These are phyloP conservation scores for Cercospora beticola DNA, from an alignment of 2,329 filamentous ascomycete species.

Conservation along the genomic window DNA sequence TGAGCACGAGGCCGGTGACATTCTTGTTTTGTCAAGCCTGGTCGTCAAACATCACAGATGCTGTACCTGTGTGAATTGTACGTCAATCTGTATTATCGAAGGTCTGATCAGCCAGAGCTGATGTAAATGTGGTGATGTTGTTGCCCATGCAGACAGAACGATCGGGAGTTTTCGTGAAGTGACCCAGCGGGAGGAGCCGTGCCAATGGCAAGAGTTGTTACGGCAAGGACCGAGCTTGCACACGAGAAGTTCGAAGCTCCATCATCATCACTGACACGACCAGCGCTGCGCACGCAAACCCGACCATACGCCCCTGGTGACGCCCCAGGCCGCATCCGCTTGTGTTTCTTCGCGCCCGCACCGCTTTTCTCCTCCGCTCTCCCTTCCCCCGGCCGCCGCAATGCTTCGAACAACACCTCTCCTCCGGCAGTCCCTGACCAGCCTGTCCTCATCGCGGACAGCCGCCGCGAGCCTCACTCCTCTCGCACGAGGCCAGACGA, in stretches of 20 bases:
- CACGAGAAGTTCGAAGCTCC: constrained; percentile 7
- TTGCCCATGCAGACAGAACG: neutral
- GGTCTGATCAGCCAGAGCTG: no score
- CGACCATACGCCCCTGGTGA: neutral
- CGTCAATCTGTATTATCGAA: no score
- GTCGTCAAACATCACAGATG: no score
- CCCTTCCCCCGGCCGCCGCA: constrained; percentile 15
- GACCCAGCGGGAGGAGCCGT: neutral
- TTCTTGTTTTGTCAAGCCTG: no score
- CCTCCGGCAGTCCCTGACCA: constrained; percentile 27
- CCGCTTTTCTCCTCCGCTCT: constrained; percentile 15
- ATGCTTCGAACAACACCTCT: constrained; percentile 29
- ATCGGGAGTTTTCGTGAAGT: neutral
- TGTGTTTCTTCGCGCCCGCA: constrained; percentile 7
- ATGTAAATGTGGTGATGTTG: neutral
- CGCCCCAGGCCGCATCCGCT: constrained; percentile 2
- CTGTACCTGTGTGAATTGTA: no score
- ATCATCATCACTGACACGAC: constrained; percentile 4
- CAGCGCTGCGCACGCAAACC: constrained; percentile 9
- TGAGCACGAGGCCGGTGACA: no score
- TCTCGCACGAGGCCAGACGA: constrained; percentile 22
- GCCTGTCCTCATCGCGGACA: constrained; percentile 22
- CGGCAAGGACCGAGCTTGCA: constrained; percentile 1
- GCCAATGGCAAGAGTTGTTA: neutral
- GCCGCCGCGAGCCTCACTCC: constrained; percentile 25